phyloP scores from a whole-genome alignment of 441 rosid genomes.

The Breynia disticha region DNA sequence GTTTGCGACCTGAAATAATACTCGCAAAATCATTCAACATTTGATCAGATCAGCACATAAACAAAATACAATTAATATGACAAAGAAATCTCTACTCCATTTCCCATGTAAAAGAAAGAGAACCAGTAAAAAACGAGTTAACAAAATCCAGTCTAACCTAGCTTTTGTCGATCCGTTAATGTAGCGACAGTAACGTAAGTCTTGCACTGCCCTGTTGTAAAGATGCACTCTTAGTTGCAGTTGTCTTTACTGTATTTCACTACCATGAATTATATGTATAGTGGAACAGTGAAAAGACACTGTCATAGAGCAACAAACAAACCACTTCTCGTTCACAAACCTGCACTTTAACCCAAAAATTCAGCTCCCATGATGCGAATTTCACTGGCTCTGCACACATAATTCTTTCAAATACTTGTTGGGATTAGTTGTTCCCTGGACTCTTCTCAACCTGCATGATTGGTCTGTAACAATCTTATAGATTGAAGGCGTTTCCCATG shows the following conservation, averaged over 20 bases:
- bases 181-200: background rate
- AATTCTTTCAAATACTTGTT: slow-evolving; percentile 33
- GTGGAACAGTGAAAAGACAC: too few relatives aligned
- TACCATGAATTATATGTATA: background rate
- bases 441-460: slow-evolving; percentile 59
- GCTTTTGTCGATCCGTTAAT: background rate
- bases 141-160: too few relatives aligned
- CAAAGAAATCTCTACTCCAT: too few relatives aligned
- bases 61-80: too few relatives aligned
- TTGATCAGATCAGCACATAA: too few relatives aligned
- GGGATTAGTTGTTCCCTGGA: slow-evolving; percentile 26
- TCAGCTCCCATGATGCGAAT: background rate
- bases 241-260: slow-evolving; percentile 7
- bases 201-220: background rate
- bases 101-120: too few relatives aligned
- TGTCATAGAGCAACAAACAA: too few relatives aligned
- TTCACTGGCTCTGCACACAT: slow-evolving; percentile 35
- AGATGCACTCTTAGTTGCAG: background rate
- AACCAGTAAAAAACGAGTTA: too few relatives aligned
- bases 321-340: too few relatives aligned
- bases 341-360: too few relatives aligned
- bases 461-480: slow-evolving; percentile 43
- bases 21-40: too few relatives aligned
- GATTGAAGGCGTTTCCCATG: slow-evolving; percentile 57
- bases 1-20: too few relatives aligned